Base-by-base conservation (phyloP, 2,329 filamentous ascomycete species). In the Parascedosporium putredinis region DNA sequence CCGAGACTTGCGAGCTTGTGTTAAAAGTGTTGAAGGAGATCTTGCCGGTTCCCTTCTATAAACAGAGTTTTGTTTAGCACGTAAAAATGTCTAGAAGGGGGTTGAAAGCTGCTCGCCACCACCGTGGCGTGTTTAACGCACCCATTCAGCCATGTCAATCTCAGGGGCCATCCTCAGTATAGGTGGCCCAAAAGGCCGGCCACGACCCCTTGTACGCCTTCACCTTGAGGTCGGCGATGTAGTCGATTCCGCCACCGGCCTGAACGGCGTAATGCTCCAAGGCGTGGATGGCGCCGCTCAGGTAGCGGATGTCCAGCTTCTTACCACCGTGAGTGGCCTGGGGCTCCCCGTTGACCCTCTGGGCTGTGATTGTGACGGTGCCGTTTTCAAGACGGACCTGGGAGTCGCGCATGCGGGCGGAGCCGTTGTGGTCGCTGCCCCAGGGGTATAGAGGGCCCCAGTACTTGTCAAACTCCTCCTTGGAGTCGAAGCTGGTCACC, bases 101-200 rank as follows among this genome's bases (percentile, higher is more conserved):
- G n/a, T n/a, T n/a, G n/a, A n/a, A n/a, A n/a, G n/a, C n/a, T n/a
- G n/a, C n/a, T n/a, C n/a, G n/a, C n/a, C n/a, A n/a, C n/a, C n/a
- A n/a, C n/a, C n/a, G n/a, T n/a, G n/a, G n/a, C n/a, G n/a, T n/a
- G n/a, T n/a, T n/a, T n/a, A n/a, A n/a, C 27, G 12, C 12, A 31
- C 27, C 45, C 76, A 80, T 60, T 80, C 76, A 1, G 76, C 76
- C 61, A 80, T 68, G 57, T 80, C 76, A 50, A 80, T 71, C 67
- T 79, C 77, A 0, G 76, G 77, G 76, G 76, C 76, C 77, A 80
- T 0, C 68, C 66, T 74, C 58, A 1, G 74, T 74, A 0, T 67
- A 74, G 1, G 74, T 78, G 12, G 79, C 60, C 76, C 76, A 79
- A 55, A 79, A 79, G 0, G 76, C 76, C 0, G 76, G 76, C 77